Percentiles rank a stretch among this genome's conserved stretches.
Conservation (phyloP, 2,329 filamentous ascomycete genomes). For the Phoma sp. region DNA sequence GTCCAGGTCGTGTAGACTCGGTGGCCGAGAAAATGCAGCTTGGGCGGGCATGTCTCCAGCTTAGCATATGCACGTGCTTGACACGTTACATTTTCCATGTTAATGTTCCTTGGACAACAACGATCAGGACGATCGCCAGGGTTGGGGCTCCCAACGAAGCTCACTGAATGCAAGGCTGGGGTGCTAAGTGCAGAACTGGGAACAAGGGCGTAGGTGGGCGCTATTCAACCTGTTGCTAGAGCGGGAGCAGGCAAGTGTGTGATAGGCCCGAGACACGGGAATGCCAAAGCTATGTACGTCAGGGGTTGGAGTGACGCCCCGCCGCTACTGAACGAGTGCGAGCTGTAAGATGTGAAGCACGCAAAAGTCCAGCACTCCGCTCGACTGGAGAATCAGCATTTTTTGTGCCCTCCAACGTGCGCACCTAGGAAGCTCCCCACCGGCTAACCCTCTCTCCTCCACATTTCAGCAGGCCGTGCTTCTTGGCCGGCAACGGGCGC, state of each 20-base stretch:
- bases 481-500: constrained; percentile 21
- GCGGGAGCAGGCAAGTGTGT: constrained; percentile 1
- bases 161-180: constrained; percentile 14
- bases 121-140: neutral
- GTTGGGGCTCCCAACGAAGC: constrained; percentile 5
- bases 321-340: constrained; percentile 13
- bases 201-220: constrained; percentile 6
- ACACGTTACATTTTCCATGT: neutral
- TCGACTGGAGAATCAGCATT: neutral
- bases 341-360: constrained; percentile 6
- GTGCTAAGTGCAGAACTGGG: constrained; percentile 2
- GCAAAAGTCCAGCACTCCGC: constrained; percentile 7
- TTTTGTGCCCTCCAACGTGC: neutral
- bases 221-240: constrained; percentile 9
- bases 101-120: neutral
- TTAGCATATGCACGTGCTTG: constrained; percentile 2
- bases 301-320: constrained; percentile 14
- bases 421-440: constrained; percentile 2
- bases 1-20: too few relatives aligned
- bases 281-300: constrained; percentile 10
- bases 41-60: neutral
- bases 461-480: constrained; percentile 13
- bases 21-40: neutral
- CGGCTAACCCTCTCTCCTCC: constrained; percentile 4
- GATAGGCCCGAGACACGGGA: constrained; percentile 15